Conservation (phyloP, 129 eudicot species). For the Tagetes patula region DNA sequence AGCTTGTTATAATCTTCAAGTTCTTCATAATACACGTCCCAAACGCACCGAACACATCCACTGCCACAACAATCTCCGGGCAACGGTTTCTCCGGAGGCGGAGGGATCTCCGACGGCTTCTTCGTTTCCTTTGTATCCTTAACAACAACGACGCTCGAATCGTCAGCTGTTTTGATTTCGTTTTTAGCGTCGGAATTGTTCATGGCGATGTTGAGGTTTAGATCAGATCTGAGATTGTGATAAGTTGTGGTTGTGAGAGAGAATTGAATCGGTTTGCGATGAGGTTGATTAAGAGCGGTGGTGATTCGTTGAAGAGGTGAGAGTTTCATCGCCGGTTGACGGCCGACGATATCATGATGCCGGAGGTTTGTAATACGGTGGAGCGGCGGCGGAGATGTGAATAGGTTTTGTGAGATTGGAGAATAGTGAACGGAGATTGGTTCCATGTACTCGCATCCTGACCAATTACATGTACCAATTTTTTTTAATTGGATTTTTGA, state of each 20-base stretch:
- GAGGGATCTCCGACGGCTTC: slow-evolving; percentile 41
- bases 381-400: slow-evolving; percentile 24
- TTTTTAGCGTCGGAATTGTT: slow-evolving; percentile 25
- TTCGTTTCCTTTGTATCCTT: slow-evolving; percentile 32
- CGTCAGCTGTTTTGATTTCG: slow-evolving; percentile 21
- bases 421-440: neutral
- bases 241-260: slow-evolving; percentile 9
- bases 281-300: slow-evolving; percentile 29
- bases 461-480: neutral
- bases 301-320: slow-evolving; percentile 27
- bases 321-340: slow-evolving; percentile 36
- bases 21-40: slow-evolving; percentile 85
- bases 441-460: slow-evolving; percentile 6
- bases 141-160: slow-evolving; percentile 25
- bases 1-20: slow-evolving; percentile 63
- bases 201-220: slow-evolving; percentile 29
- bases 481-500: too few species aligned
- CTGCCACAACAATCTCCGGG: slow-evolving; percentile 93
- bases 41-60: slow-evolving; percentile 90
- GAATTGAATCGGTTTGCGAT: slow-evolving; percentile 20
- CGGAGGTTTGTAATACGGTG: slow-evolving; percentile 16
- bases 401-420: slow-evolving; percentile 9
- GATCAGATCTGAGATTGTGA: slow-evolving; percentile 8
- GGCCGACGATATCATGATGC: slow-evolving; percentile 31
- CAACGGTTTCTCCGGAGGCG: slow-evolving; percentile 95